phyloP scores from a whole-genome alignment of 305 asterid species.

The Rubia tinctorum region DNA sequence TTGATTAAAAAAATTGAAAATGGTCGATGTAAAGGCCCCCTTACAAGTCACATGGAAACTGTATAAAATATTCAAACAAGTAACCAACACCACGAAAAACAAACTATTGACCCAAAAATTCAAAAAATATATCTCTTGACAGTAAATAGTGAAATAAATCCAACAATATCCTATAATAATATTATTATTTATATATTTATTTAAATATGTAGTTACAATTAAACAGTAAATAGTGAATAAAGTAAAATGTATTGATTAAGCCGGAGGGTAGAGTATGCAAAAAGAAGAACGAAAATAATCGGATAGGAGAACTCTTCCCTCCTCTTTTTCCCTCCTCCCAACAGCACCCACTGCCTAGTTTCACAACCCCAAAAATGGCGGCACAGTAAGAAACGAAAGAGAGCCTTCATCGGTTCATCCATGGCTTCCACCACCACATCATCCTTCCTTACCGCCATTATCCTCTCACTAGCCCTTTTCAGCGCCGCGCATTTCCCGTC shows the following conservation, averaged over 20 bases:
- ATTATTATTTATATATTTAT: no score
- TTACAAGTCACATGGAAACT: no score
- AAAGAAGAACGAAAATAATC: background rate
- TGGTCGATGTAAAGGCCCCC: no score
- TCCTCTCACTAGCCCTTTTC: background rate
- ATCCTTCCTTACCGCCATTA: background rate
- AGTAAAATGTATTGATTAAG: no score
- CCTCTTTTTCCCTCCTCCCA: background rate
- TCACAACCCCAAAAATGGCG: constrained; percentile 12
- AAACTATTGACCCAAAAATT: background rate
- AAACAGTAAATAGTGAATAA: no score
- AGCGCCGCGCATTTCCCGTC: background rate
- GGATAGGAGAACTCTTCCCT: background rate
- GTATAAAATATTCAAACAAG: no score
- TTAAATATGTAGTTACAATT: no score
- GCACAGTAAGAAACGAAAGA: background rate
- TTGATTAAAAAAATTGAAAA: no score
- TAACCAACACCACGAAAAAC: no score
- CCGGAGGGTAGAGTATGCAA: no score
- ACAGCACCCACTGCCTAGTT: background rate
- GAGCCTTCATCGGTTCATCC: background rate
- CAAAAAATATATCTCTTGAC: background rate
- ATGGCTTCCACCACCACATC: constrained; percentile 8
- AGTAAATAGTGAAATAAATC: no score
- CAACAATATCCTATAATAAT: no score